Base-by-base conservation (phyloP, 139 green algal genomes). In the Tetraselmis chui region DNA sequence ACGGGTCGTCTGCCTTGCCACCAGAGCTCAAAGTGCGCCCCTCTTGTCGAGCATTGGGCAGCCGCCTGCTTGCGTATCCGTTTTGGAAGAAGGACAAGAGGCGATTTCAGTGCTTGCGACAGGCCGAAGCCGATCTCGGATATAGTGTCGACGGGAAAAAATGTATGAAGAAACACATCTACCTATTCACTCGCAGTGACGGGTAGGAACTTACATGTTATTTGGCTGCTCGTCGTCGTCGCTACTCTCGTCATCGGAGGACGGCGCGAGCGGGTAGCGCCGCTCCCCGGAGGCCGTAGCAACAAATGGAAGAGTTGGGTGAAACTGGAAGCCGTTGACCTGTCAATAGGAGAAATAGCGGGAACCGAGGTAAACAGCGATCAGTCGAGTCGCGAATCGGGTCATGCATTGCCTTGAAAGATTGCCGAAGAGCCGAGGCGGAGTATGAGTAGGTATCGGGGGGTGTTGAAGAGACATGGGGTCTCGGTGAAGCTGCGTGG, bases 261-360 rank as follows among this genome's bases (percentile, higher is more conserved):
- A 28, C 1, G 85, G 77, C 28, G 81, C 75, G 27, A 91, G 80
- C 0, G 76, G 29, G 76, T 84, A 89, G 23, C 83, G 82, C 23
- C 88, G 80, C 29, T 91, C 86, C 2, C 85, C 94, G 74, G 93
- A 95, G 2, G 90, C 88, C 5, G 92, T 94, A 1, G 91, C 91
- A 18, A 93, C 82, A 1, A 98, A 79, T 5, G 86, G 85, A 28
- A 96, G 82, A 79, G 76, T 88, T 29, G 94, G 93, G 82, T 97
- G 93, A 80, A 97, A 95, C 2, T 83, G 11, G n/a, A 90, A 87
- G 76, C 93, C 94, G 82, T 95, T 97, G 30, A 98, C 83, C 45
- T 22, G 89, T 94, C 86, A 97, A n/a, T n/a, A n/a, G 23, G n/a
- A n/a, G n/a, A n/a, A 80, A 67, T 76, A 67, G 26, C 80, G 75